Percentiles rank a stretch among this genome's conserved stretches.
phyloP scores from a whole-genome alignment of 495 filamentous ascomycete species.

The Neurospora sp. region DNA sequence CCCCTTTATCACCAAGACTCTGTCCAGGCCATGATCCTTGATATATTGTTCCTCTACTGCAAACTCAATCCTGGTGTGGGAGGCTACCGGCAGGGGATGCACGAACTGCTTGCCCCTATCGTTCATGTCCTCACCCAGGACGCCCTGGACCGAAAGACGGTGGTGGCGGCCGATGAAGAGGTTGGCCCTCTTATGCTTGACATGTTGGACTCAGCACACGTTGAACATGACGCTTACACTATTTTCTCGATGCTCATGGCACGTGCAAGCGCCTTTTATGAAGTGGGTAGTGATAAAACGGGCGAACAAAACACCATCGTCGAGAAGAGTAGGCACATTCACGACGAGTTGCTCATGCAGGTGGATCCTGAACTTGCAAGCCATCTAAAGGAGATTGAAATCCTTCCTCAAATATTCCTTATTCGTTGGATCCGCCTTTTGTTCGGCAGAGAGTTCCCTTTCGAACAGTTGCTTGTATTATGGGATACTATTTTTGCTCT shows the following conservation, averaged over 20 bases:
- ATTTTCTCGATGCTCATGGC: slow-evolving; percentile 83
- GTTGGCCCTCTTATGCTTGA: slow-evolving; percentile 45
- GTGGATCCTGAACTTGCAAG: slow-evolving; percentile 73
- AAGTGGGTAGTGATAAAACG: slow-evolving; percentile 38
- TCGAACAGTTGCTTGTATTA: slow-evolving; percentile 68
- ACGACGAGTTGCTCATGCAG: slow-evolving; percentile 64
- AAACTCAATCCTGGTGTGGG: slow-evolving; percentile 82
- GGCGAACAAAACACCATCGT: slow-evolving; percentile 59
- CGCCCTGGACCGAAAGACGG: slow-evolving; percentile 42
- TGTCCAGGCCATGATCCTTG: slow-evolving; percentile 73
- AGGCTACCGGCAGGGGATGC: slow-evolving; percentile 92
- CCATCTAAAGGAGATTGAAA: slow-evolving; percentile 74
- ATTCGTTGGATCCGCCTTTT: slow-evolving; percentile 94
- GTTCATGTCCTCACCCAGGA: slow-evolving; percentile 82
- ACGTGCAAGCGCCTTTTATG: slow-evolving; percentile 77
- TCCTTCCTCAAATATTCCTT: slow-evolving; percentile 93
- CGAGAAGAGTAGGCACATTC: slow-evolving; percentile 71
- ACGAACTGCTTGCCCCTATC: slow-evolving; percentile 86
- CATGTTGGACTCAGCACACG: slow-evolving; percentile 55
- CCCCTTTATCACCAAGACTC: slow-evolving; percentile 72
- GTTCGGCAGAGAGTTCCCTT: slow-evolving; percentile 88
- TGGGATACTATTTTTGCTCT: slow-evolving; percentile 92
- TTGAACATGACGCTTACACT: slow-evolving; percentile 87
- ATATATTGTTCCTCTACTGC: slow-evolving; percentile 88
- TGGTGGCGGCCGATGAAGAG: slow-evolving; percentile 5